Evolutionary conservation across 2,329 filamentous ascomycete genomes (phyloP), one percentile per base, ranked within the genome.

Genomic region (Trichoderma guizhouense): DNA sequence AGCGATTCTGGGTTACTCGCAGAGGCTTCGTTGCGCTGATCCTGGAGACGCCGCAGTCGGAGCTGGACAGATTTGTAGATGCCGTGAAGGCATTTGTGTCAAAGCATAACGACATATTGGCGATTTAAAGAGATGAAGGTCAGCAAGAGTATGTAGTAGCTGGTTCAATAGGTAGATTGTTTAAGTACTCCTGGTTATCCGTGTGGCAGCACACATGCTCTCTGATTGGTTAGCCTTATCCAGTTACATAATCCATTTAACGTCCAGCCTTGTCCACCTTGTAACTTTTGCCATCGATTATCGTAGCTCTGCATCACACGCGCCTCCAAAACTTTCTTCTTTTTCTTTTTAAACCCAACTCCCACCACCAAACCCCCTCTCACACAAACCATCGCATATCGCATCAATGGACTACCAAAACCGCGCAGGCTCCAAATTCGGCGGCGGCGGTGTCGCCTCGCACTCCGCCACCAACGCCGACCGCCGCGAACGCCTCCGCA

Each of bases 391-490:
- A 36, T 21, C n/a, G 5, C 24, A 9, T 21, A 53, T 24, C 21
- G 3, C 15, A 12, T 12, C 57, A 39, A 91, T 92, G 90, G 90
- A 92, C 80, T 92, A 91, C 80, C 88, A 98, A 86, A 98, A 98
- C 82, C 93, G 95, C 78, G 95, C 93, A 74, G 96, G 96, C 79
- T 97, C 94, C 82, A 98, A 98, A 83, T 98, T 98, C 82, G 96
- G 96, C 81, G 96, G 96, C 80, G 96, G 96, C 78, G 96, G 96
- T 82, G 95, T 98, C 77, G 96, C 96, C 81, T 98, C 95, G 7
- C 90, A 94, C 79, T 95, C 92, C 78, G 93, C 94, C 72, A 97
- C 94, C 74, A 98, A 98, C 83, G 95, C 96, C 75, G 96, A 98
- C 88, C 94, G 96, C 72, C 93, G 96, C 81, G 96, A 99, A 83